A percentile compares a stretch with the other conserved stretches of the same genome.
These are phyloP conservation scores for Schizopora paradoxa DNA, from an alignment of 1,284 basidiomycete genomes.

Conservation along the genomic window DNA sequence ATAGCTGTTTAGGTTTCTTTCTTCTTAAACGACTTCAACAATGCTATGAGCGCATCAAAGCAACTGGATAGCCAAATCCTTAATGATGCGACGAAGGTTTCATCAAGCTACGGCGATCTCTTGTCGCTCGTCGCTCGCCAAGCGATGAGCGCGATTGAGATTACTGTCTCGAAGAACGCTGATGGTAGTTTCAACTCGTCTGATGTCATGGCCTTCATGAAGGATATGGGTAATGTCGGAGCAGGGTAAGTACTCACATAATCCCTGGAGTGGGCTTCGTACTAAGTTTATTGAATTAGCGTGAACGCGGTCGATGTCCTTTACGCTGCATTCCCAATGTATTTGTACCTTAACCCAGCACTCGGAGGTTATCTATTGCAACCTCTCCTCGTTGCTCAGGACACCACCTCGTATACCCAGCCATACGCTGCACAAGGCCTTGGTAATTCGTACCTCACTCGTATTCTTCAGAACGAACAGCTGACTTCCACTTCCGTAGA, in stretches of 20 bases:
- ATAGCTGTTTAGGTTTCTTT: constrained; percentile 31
- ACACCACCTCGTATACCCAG: constrained; percentile 24
- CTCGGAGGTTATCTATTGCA: constrained; percentile 36
- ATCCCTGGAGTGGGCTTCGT: background rate
- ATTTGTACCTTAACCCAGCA: constrained; percentile 41
- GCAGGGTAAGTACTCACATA: constrained; percentile 1
- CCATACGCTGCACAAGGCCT: constrained; percentile 38
- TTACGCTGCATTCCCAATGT: constrained; percentile 42
- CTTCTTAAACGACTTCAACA: constrained; percentile 35
- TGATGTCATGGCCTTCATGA: constrained; percentile 21
- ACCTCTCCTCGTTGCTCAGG: constrained; percentile 41
- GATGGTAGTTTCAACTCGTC: constrained; percentile 25
- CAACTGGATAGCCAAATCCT: constrained; percentile 34
- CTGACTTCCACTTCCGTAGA: background rate
- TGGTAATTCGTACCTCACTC: constrained; percentile 25
- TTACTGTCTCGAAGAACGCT: constrained; percentile 28
- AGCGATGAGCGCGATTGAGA: constrained; percentile 35
- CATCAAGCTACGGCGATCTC: constrained; percentile 34
- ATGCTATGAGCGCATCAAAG: constrained; percentile 27
- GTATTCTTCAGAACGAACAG: no score
- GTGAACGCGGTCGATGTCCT: constrained; percentile 46
- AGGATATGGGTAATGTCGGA: constrained; percentile 14
- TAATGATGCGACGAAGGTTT: constrained; percentile 25
- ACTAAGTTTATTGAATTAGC: constrained; percentile 25
- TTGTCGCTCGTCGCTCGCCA: constrained; percentile 36